phyloP scores from a whole-genome alignment of 192 early-diverging fungal species.

The Dissophora globulifera region DNA sequence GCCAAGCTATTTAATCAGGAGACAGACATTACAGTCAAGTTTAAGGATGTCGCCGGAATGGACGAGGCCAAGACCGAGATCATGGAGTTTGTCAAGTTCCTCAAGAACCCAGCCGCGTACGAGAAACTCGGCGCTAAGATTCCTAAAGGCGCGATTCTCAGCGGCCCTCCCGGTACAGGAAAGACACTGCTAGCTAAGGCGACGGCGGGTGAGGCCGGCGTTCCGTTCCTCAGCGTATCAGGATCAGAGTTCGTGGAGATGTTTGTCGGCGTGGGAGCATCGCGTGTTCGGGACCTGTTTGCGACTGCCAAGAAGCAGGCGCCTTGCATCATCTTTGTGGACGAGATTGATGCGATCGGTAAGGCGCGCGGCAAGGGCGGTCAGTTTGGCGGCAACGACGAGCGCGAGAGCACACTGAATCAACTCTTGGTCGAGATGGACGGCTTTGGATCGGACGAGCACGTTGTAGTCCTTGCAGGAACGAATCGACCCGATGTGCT shows the following conservation, averaged over 20 bases:
- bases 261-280: slow-evolving; percentile 99
- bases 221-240: slow-evolving; percentile 97
- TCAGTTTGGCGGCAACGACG: slow-evolving; percentile 95
- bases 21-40: slow-evolving; percentile 95
- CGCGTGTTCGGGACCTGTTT: slow-evolving; percentile 96
- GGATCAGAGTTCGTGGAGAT: slow-evolving; percentile 99
- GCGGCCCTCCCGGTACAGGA: slow-evolving; percentile 94
- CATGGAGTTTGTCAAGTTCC: slow-evolving; percentile 99
- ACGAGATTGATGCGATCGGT: slow-evolving; percentile 99
- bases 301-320: slow-evolving; percentile 97
- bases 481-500: slow-evolving; percentile 98
- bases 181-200: slow-evolving; percentile 99
- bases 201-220: slow-evolving; percentile 98
- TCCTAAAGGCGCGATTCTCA: slow-evolving; percentile 97
- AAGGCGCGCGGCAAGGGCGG: slow-evolving; percentile 94
- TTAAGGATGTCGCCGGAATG: slow-evolving; percentile 99
- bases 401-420: slow-evolving; percentile 98
- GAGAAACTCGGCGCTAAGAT: slow-evolving; percentile 98
- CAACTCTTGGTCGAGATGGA: slow-evolving; percentile 99
- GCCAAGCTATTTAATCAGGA: slow-evolving; percentile 99
- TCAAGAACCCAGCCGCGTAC: slow-evolving; percentile 93
- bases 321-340: slow-evolving; percentile 99
- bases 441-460: slow-evolving; percentile 89
- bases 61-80: slow-evolving; percentile 99
- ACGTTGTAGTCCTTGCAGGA: slow-evolving; percentile 97